Conservation (phyloP, 768 basidiomycete genomes). For the Rhodotorula babjevae region DNA sequence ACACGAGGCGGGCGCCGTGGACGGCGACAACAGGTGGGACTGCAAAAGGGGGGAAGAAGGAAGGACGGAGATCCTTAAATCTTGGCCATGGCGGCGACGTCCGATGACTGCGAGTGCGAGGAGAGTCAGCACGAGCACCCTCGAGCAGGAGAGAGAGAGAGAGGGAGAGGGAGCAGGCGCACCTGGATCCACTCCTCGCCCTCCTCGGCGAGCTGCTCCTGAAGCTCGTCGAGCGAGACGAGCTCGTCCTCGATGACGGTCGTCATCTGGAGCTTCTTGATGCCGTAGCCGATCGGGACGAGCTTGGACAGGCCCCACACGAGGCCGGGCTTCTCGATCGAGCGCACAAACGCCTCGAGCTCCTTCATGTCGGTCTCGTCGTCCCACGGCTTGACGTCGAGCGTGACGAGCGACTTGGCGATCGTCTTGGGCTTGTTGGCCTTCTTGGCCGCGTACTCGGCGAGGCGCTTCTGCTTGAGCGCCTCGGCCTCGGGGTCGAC, state of each 20-base stretch:
- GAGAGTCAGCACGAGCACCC: neutral
- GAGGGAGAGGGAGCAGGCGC: neutral
- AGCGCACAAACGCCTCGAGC: constrained; percentile 75
- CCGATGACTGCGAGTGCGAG: constrained; percentile 21
- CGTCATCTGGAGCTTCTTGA: constrained; percentile 80
- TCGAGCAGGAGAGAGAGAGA: neutral
- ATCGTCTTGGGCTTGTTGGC: constrained; percentile 69
- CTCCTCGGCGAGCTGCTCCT: constrained; percentile 81
- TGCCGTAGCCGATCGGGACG: constrained; percentile 86
- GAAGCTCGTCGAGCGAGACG: constrained; percentile 81
- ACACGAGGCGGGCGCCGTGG: neutral
- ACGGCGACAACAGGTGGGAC: neutral
- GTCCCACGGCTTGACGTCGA: constrained; percentile 95
- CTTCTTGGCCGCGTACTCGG: constrained; percentile 89
- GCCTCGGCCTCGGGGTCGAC: constrained; percentile 79
- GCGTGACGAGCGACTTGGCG: constrained; percentile 84
- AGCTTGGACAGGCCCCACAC: constrained; percentile 94
- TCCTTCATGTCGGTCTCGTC: constrained; percentile 95
- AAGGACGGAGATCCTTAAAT: constrained; percentile 9
- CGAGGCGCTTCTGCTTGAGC: constrained; percentile 86
- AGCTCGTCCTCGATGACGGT: constrained; percentile 82
- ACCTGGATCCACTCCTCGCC: constrained; percentile 47
- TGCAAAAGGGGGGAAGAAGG: neutral
- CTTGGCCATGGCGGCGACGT: constrained; percentile 38
- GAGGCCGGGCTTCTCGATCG: constrained; percentile 81